These are phyloP conservation scores for Aspergillus novoparasiticus DNA, from an alignment of 2,329 filamentous ascomycete genomes.

Conservation along the genomic window DNA sequence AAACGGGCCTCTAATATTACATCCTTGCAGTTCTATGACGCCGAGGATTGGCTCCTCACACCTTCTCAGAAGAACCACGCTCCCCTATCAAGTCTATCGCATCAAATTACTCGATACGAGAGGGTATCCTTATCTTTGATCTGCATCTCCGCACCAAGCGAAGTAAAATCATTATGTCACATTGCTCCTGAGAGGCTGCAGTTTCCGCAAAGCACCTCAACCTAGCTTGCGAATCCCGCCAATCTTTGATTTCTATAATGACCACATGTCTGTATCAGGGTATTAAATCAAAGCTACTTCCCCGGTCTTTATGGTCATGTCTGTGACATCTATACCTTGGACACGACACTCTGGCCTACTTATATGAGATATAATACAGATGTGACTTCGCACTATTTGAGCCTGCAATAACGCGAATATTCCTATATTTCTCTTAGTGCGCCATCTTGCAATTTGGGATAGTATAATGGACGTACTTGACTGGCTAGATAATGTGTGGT, in stretches of 20 bases:
- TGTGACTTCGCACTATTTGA: neutral
- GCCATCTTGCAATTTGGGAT: neutral
- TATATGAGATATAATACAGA: neutral
- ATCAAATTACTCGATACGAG: neutral
- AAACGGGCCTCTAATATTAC: neutral
- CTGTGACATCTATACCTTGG: neutral
- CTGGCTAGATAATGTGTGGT: constrained; percentile 24
- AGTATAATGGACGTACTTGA: constrained; percentile 22
- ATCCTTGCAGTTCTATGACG: neutral
- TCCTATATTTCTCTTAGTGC: neutral
- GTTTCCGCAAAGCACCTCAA: neutral
- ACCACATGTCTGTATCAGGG: neutral
- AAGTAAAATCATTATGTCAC: constrained; percentile 20
- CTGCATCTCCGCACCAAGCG: constrained; percentile 27
- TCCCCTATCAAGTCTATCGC: neutral
- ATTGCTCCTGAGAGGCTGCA: constrained; percentile 8
- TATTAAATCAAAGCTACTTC: neutral
- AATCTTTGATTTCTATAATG: neutral
- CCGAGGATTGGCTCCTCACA: neutral
- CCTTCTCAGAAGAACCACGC: neutral
- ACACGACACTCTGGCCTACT: neutral
- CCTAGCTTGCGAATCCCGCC: neutral
- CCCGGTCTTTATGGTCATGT: too few relatives aligned
- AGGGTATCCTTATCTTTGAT: constrained; percentile 9
- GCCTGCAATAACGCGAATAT: neutral